A percentile compares a stretch with the other conserved stretches of the same genome.
These are phyloP conservation scores for Silene vulgaris DNA, from an alignment of 179 eudicot species.

Conservation along the genomic window DNA sequence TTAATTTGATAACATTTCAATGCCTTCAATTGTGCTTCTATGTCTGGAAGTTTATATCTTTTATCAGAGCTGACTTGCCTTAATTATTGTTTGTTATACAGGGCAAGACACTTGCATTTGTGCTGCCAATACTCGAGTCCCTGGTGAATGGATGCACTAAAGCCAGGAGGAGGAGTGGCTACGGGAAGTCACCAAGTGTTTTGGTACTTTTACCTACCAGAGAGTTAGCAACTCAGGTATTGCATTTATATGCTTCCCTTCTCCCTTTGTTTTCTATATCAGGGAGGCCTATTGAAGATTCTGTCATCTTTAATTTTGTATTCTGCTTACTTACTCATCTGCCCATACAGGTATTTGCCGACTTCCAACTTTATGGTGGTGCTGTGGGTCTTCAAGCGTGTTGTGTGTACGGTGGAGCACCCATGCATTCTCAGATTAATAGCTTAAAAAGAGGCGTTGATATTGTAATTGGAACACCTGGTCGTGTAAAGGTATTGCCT, in stretches of 20 bases:
- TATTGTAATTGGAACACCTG: conserved; percentile 74
- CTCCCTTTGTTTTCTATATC: not conserved
- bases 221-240: conserved; percentile 89
- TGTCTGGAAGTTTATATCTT: not conserved
- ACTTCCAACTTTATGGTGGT: conserved; percentile 69
- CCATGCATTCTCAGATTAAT: conserved; percentile 45
- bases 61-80: not conserved
- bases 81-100: conserved; percentile 22
- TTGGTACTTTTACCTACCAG: conserved; percentile 88
- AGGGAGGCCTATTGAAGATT: not conserved
- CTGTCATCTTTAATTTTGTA: not conserved
- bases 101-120: conserved; percentile 98
- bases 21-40: not conserved
- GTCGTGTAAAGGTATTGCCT: conserved; percentile 72
- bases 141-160: conserved; percentile 65
- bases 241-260: not conserved
- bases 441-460: conserved; percentile 76
- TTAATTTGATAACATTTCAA: too few relatives aligned
- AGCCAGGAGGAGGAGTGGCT: conserved; percentile 51
- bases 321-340: not conserved
- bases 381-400: conserved; percentile 55
- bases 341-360: conserved; percentile 48
- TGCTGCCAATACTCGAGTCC: conserved; percentile 86
- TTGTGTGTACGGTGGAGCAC: conserved; percentile 80
- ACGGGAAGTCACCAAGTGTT: conserved; percentile 71